A percentile compares a stretch with the other conserved stretches of the same genome.
phyloP scores from a whole-genome alignment of 2,329 filamentous ascomycete species.

The Daldinia sp. region DNA sequence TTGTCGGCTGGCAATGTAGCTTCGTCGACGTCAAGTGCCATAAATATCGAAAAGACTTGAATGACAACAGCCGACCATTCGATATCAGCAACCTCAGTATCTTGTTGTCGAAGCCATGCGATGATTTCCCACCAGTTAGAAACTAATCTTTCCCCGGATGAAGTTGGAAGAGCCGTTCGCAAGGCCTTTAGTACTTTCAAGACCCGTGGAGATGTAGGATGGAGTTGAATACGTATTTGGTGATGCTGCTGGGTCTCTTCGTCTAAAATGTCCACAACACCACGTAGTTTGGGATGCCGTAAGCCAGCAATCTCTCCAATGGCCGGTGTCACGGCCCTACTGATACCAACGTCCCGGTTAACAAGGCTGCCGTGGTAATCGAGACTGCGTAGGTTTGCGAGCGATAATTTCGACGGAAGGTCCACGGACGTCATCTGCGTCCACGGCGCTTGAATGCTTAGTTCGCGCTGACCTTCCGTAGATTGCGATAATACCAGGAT shows the following conservation, averaged over 20 bases:
- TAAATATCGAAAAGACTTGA: slow-evolving; percentile 69
- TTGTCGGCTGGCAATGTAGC: slow-evolving; percentile 38
- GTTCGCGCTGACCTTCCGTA: slow-evolving; percentile 67
- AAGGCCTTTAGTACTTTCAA: slow-evolving; percentile 67
- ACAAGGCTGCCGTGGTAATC: slow-evolving; percentile 62
- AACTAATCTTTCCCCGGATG: slow-evolving; percentile 67
- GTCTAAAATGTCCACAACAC: slow-evolving; percentile 73
- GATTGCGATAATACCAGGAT: slow-evolving; percentile 75
- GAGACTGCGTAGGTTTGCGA: slow-evolving; percentile 67
- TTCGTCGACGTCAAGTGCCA: slow-evolving; percentile 60
- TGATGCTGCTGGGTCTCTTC: slow-evolving; percentile 66
- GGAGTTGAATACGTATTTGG: slow-evolving; percentile 72
- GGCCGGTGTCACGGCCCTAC: slow-evolving; percentile 56
- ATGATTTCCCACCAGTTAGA: slow-evolving; percentile 78
- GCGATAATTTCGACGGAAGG: slow-evolving; percentile 64
- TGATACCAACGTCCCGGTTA: slow-evolving; percentile 60
- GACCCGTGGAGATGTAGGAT: slow-evolving; percentile 70
- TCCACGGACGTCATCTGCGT: slow-evolving; percentile 72
- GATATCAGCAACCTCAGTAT: slow-evolving; percentile 56
- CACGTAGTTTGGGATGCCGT: slow-evolving; percentile 64
- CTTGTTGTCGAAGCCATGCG: slow-evolving; percentile 68
- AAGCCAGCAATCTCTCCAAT: slow-evolving; percentile 62
- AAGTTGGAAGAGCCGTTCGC: slow-evolving; percentile 68
- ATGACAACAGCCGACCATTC: slow-evolving; percentile 77
- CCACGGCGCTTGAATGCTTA: slow-evolving; percentile 81